Percentiles rank a stretch among this genome's conserved stretches.
Conservation (phyloP, 352 stramenopile species). For the Pythium plurisporium region DNA sequence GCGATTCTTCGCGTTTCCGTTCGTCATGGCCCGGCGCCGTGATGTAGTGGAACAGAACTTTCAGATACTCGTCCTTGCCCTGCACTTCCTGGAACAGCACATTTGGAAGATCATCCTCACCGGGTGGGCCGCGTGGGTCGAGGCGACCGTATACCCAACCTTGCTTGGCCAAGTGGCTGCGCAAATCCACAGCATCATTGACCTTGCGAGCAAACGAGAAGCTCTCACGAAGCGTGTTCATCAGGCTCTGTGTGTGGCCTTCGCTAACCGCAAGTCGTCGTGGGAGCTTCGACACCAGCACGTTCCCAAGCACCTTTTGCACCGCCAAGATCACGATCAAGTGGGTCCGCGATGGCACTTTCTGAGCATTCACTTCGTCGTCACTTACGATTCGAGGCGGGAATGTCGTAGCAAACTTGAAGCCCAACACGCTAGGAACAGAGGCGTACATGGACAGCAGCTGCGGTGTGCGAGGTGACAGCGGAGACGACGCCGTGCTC, state of each 20-base stretch:
- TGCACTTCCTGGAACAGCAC: conserved; percentile 70
- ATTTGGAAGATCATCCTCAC: conserved; percentile 49
- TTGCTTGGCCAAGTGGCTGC: conserved; percentile 37
- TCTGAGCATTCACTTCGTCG: conserved; percentile 49
- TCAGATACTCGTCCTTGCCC: conserved; percentile 72
- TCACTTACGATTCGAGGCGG: conserved; percentile 53
- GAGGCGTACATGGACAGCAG: conserved; percentile 70
- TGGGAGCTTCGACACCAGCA: conserved; percentile 45
- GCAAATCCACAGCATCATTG: conserved; percentile 59
- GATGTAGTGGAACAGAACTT: conserved; percentile 58
- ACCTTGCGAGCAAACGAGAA: conserved; percentile 68
- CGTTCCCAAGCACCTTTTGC: conserved; percentile 60
- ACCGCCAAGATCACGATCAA: conserved; percentile 63
- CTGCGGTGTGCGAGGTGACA: conserved; percentile 47
- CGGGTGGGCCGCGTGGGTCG: conserved; percentile 24
- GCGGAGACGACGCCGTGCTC: conserved; percentile 3
- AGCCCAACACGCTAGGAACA: conserved; percentile 44
- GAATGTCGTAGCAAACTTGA: conserved; percentile 49
- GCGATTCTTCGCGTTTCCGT: conserved; percentile 49
- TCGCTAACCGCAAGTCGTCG: conserved; percentile 47
- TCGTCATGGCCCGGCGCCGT: conserved; percentile 22
- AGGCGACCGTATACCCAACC: conserved; percentile 50
- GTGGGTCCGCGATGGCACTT: conserved; percentile 59
- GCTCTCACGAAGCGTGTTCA: conserved; percentile 59
- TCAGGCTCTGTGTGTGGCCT: conserved; percentile 46